Evolutionary conservation across 1,284 basidiomycete genomes (phyloP).

Genomic region (Malassezia sp.): DNA sequence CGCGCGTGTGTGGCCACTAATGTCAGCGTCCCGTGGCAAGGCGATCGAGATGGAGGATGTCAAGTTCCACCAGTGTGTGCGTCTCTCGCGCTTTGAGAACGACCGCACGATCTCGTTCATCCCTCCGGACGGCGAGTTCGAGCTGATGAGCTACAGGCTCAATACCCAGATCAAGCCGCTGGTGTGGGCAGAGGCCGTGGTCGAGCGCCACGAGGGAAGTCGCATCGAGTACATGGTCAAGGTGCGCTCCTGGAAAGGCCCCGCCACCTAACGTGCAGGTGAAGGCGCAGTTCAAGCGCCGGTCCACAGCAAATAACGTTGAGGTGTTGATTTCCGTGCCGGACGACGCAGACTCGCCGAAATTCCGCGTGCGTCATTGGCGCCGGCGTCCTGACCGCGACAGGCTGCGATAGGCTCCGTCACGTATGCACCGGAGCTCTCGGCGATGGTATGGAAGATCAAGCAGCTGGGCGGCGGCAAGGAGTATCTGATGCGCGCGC

Average conservation of each 20-base stretch:
- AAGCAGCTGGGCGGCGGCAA: constrained; percentile 45
- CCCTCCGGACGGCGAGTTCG: constrained; percentile 96
- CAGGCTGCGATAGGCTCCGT: constrained; percentile 37
- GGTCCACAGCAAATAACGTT: constrained; percentile 94
- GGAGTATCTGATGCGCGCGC: constrained; percentile 45
- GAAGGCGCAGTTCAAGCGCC: constrained; percentile 92
- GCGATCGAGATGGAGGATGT: constrained; percentile 99
- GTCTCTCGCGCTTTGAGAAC: constrained; percentile 97
- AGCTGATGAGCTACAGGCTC: constrained; percentile 91
- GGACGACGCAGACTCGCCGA: constrained; percentile 94
- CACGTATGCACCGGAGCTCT: constrained; percentile 43
- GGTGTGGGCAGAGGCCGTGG: constrained; percentile 93
- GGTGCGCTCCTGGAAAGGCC: no score
- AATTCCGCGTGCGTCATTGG: constrained; percentile 57
- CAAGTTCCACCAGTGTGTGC: constrained; percentile 99
- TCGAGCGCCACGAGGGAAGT: constrained; percentile 85
- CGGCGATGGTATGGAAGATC: constrained; percentile 47
- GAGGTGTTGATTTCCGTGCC: constrained; percentile 96
- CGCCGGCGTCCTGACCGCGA: neutral
- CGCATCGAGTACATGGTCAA: constrained; percentile 97
- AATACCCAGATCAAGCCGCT: constrained; percentile 94
- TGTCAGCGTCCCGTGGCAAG: constrained; percentile 80
- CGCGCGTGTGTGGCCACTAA: neutral
- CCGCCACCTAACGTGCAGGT: no score
- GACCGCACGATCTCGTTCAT: constrained; percentile 99